These are phyloP conservation scores for Blastocystis sp. DNA, from an alignment of 352 stramenopile genomes.

Conservation along the genomic window DNA sequence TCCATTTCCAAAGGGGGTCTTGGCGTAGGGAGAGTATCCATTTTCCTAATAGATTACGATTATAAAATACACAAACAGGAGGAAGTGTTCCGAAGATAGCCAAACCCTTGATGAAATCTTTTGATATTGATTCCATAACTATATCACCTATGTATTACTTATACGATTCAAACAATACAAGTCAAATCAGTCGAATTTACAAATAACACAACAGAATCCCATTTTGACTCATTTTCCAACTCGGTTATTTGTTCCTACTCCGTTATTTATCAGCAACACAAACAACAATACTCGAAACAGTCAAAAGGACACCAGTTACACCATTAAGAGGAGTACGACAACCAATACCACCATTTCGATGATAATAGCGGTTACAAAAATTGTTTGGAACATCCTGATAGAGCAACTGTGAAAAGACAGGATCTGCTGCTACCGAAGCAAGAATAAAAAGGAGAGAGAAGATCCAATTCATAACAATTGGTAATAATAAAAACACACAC, in stretches of 20 bases:
- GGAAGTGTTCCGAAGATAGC: neutral
- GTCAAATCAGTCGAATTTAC: neutral
- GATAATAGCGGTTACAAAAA: conserved; percentile 50
- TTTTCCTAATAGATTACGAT: neutral
- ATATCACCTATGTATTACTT: neutral
- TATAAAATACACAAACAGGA: neutral
- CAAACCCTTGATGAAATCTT: neutral
- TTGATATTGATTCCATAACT: neutral
- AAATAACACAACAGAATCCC: conserved; percentile 40
- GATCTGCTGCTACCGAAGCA: neutral
- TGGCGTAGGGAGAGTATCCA: conserved; percentile 17
- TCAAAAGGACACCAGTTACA: conserved; percentile 1
- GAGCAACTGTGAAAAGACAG: conserved; percentile 45
- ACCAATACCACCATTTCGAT: conserved; percentile 41
- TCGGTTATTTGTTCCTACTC: neutral
- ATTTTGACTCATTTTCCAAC: neutral
- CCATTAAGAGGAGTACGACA: conserved; percentile 26
- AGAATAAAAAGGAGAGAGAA: conserved; percentile 31
- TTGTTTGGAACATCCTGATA: conserved; percentile 53
- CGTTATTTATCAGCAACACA: neutral
- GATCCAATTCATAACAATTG: neutral
- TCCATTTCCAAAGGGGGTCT: neutral
- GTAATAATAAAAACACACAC: neutral
- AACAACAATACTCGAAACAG: neutral
- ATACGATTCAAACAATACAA: neutral